Base-by-base conservation (phyloP, 305 asterid genomes). In the Rubia balearica region DNA sequence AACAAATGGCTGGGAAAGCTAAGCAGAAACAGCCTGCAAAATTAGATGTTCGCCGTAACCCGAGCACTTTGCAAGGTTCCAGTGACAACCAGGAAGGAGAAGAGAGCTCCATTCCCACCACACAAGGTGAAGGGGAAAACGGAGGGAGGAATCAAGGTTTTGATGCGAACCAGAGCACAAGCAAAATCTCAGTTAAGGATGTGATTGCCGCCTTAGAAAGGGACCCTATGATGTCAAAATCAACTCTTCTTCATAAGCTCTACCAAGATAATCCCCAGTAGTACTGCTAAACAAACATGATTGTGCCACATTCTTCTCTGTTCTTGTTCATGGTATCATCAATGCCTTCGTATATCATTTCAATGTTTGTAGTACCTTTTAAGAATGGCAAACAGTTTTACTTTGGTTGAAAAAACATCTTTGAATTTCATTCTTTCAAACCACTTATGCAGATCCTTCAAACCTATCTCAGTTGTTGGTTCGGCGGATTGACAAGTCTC, bases 21-120 rank as follows among this genome's bases (percentile, higher is more conserved):
- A 87, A 86, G 79, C 95, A 90, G 82, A 88, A 88, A 81, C 94
- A 81, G 76, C 81, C 84, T 66, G 78, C 69, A 70, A 87, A 86
- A 48, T 14, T 14, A 78, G 98, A 90, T 43, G 71, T 38, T 69
- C 71, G 74, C 16, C 9, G 10, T 17, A 51, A 51, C n/a, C 6
- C 24, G 21, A 51, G 2, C 22, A 51, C 57, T 51, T 16, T 17
- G 7, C 17, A 51, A 17, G 57, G 22, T 17, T 51, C 9, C 1
- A 6, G 21, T 6, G 57, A 49, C 0, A 16, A 48, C 19, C 55
- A 49, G 19, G 21, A 49, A 49, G 56, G 5, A 14, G 21, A 49
- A 16, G 16, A 49, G 21, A 46, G 17, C 53, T 14, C 56, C 19
- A 49, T 0, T 49, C 19, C 57, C 21, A 51, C 57, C 8, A 51